A percentile compares a stretch with the other conserved stretches of the same genome.
Evolutionary conservation across 768 basidiomycete genomes (phyloP).

Genomic region (Pleurotus citrinopileatus): DNA sequence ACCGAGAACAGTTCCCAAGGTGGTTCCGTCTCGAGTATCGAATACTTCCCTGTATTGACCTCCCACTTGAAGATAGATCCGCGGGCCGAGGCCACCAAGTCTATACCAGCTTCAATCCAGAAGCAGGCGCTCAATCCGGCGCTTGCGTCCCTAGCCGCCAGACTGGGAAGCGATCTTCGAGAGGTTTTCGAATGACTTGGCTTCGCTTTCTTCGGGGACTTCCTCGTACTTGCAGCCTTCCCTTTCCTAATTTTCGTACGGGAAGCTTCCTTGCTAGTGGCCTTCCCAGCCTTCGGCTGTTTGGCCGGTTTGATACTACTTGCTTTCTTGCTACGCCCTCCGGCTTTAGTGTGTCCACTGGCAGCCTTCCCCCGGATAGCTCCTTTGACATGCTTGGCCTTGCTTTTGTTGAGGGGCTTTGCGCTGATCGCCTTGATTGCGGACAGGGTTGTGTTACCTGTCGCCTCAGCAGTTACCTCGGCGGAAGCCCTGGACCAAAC

Average conservation of each 20-base stretch:
- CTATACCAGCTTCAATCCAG: neutral
- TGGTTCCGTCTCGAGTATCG: neutral
- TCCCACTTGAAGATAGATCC: neutral
- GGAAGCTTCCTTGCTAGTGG: too few species aligned
- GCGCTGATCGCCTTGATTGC: neutral
- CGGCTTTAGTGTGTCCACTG: too few species aligned
- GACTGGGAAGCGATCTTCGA: too few species aligned
- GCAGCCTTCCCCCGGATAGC: too few species aligned
- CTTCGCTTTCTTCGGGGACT: neutral
- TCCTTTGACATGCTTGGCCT: too few species aligned
- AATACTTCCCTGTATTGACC: neutral
- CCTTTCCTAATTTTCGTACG: too few species aligned
- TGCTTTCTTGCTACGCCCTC: neutral
- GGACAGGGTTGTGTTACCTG: neutral
- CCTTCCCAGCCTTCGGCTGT: neutral
- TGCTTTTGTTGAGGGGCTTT: too few species aligned
- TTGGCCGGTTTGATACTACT: neutral
- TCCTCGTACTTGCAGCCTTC: neutral
- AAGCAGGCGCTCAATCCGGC: neutral
- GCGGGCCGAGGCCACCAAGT: neutral
- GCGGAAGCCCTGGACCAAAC: neutral
- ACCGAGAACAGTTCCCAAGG: neutral
- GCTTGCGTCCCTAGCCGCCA: neutral
- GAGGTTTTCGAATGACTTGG: neutral
- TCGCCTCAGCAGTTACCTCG: neutral